These are phyloP conservation scores for Bipolaris oryzae DNA, from an alignment of 2,329 filamentous ascomycete species.

Conservation along the genomic window DNA sequence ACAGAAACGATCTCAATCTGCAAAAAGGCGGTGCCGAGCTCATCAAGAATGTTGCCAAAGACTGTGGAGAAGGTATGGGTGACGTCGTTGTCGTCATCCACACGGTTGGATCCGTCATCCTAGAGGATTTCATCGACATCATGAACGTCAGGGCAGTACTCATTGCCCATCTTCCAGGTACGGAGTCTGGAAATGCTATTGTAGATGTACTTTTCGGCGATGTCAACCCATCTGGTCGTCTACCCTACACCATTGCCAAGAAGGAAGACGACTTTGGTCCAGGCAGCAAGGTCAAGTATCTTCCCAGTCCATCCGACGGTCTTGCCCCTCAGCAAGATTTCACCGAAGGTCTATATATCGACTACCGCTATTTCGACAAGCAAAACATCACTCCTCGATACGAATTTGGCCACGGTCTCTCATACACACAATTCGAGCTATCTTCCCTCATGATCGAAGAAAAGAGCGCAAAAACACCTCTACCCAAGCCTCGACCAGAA, in stretches of 20 bases:
- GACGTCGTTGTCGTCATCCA: conserved; percentile 85
- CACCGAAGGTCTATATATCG: conserved; percentile 80
- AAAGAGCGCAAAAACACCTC: conserved; percentile 53
- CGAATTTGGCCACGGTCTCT: conserved; percentile 85
- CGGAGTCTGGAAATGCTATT: conserved; percentile 84
- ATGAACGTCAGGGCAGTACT: conserved; percentile 79
- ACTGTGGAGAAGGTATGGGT: conserved; percentile 64
- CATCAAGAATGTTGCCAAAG: conserved; percentile 73
- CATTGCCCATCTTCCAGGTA: conserved; percentile 82
- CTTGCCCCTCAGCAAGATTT: conserved; percentile 82
- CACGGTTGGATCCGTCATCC: conserved; percentile 78
- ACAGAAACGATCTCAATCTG: conserved; percentile 75
- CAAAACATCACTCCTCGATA: conserved; percentile 75
- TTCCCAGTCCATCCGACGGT: conserved; percentile 62
- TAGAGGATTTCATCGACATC: conserved; percentile 81
- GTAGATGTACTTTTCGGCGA: conserved; percentile 80
- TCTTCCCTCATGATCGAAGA: conserved; percentile 56
- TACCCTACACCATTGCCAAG: conserved; percentile 87
- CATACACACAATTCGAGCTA: conserved; percentile 76
- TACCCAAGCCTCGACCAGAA: conserved; percentile 43
- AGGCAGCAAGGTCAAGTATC: conserved; percentile 70
- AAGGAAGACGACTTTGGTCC: conserved; percentile 76
- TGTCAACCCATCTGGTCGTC: conserved; percentile 76
- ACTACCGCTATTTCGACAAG: conserved; percentile 90
- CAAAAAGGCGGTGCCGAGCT: conserved; percentile 81